Base-by-base conservation (phyloP, 352 stramenopile genomes). In the Phytophthora multivora region DNA sequence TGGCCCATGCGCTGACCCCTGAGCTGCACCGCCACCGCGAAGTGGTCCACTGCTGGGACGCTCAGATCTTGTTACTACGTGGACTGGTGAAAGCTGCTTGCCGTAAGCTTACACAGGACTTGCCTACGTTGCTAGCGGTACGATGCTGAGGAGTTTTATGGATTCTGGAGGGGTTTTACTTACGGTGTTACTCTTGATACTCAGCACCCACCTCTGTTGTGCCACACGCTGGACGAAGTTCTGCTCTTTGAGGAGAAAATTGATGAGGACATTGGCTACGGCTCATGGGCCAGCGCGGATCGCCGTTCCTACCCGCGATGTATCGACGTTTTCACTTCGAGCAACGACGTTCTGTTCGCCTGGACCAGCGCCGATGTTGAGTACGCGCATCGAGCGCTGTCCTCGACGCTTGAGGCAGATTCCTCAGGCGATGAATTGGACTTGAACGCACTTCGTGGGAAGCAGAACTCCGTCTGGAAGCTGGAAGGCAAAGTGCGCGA, bases 151-250 rank as follows among this genome's bases (percentile, higher is more conserved):
- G 28, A 33, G 28, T 13, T 33, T 13, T 33, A 12, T 4, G 3
- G 8, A 33, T 33, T 33, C 28, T 33, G 28, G 28, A n/a, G 1
- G 28, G 8, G 9, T 3, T 13, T 33, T 33, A 12, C 28, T 33
- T 21, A 36, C 26, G 13, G 21, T 51, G 33, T 23, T 21, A 13
- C 12, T 39, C 30, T 38, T 46, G 15, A 28, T 57, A 16, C 11
- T 7, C 42, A 83, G 75, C 54, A 80, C 41, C 57, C 77, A n/a
- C 59, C 63, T 2, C 56, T 88, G 1, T 63, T 93, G 39, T 93
- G 84, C 51, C 84, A 93, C 48, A 85, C 77, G 3, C 60, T 93
- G 16, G 84, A 93, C 36, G 84, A 93, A 66, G 64, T 90, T 0
- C 41, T 93, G 51, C 67, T 91, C 7, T 93, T 93, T 66, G 84